Evolutionary conservation across 768 basidiomycete species (phyloP), one percentile per base, ranked within the genome.

Genomic region (Sporobolomyces roseus): DNA sequence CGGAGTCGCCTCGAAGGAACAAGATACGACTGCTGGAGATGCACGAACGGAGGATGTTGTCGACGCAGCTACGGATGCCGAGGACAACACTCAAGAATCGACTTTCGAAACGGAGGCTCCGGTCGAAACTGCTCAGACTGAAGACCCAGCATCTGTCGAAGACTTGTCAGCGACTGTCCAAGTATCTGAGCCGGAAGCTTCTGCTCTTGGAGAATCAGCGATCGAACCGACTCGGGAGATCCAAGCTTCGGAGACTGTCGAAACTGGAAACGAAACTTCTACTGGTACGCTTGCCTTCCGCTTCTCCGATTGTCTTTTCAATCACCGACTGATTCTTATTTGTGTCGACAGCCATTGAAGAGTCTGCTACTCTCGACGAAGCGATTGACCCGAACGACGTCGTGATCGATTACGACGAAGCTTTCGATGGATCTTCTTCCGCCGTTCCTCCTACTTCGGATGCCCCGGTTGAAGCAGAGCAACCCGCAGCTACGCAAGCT

Each of bases 361-460:
- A 46, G 13, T 7, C 45, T 46, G 45, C 45, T 17, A 48, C 46
- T 3, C 14, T 8, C 2, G 65, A 63, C 19, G 55, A 53, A 4
- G 27, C 62, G 25, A 33, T n/a, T n/a, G 56, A 59, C 52, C 38
- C 43, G 52, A 36, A 60, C 63, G 70, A 72, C 35, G 66, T 72
- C 63, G 66, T 68, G 46, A 72, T 72, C 43, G 71, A 72, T 50
- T 72, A 72, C 71, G 71, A 72, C 33, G 71, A 72, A 21, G 71
- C 61, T 17, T 61, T 65, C 19, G 68, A 70, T 33, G 58, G 43
- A 4, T 32, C 50, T 3, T 12, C 52, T 14, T n/a, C 59, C 1
- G 13, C 68, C 1, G 19, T 63, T 9, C 7, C 16, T 4, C 25
- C 52, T 30, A 27, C 35, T 17, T 52, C 48, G 2, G 38, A 30